Evolutionary conservation across 306 rosid species (phyloP).

Genomic region (Fragaria vesca): DNA sequence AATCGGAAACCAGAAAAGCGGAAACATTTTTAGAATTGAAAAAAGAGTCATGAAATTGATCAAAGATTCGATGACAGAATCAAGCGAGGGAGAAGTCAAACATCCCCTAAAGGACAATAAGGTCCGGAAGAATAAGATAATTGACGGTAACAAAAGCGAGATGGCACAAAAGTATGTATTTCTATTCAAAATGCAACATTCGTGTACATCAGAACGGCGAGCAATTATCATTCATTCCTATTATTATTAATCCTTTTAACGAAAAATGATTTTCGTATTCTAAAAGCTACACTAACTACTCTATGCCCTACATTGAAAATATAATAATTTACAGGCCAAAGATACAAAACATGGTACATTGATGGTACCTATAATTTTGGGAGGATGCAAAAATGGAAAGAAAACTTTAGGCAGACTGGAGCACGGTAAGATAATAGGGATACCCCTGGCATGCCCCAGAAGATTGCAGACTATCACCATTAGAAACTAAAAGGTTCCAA

Average conservation of each 20-base stretch:
- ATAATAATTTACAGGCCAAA: slow-evolving; percentile 37
- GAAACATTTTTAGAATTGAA: too few species aligned
- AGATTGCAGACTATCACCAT: slow-evolving; percentile 26
- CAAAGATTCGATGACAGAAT: too few species aligned
- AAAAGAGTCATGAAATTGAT: too few species aligned
- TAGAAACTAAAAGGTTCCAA: slow-evolving; percentile 56
- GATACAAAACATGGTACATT: slow-evolving; percentile 22
- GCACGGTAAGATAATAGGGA: slow-evolving; percentile 71
- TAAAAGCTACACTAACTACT: slow-evolving; percentile 9
- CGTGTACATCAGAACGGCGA: background rate
- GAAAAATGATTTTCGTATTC: slow-evolving; percentile 28
- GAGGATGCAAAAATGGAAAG: slow-evolving; percentile 15
- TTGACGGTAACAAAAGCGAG: background rate
- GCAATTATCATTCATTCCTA: background rate
- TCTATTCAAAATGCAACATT: background rate
- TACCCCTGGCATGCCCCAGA: slow-evolving; percentile 84
- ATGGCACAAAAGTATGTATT: background rate
- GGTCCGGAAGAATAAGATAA: too few species aligned
- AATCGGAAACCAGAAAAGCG: too few species aligned
- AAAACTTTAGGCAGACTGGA: slow-evolving; percentile 57
- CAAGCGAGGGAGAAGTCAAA: too few species aligned
- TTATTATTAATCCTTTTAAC: slow-evolving; percentile 29
- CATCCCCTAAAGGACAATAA: too few species aligned
- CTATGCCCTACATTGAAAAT: slow-evolving; percentile 32
- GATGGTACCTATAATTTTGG: slow-evolving; percentile 18